These are phyloP conservation scores for Fusarium sp. DNA, from an alignment of 2,329 filamentous ascomycete species.

Conservation along the genomic window DNA sequence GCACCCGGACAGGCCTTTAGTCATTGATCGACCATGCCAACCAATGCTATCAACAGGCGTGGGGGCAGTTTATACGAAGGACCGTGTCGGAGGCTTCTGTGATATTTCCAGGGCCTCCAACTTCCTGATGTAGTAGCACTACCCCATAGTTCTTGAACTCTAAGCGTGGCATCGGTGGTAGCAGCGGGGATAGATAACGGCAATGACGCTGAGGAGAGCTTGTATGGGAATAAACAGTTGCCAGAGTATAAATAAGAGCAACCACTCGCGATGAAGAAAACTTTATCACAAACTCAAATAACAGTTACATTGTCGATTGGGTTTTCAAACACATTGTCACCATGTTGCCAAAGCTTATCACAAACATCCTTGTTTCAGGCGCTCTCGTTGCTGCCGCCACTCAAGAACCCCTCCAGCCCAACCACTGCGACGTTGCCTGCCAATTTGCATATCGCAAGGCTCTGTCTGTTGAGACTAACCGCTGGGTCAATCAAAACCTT, in stretches of 20 bases:
- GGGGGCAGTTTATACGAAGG: neutral
- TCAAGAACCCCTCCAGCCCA: neutral
- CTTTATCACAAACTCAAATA: neutral
- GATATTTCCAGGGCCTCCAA: neutral
- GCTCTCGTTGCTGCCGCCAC: neutral
- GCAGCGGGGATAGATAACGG: neutral
- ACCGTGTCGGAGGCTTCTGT: neutral
- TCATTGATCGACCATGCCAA: neutral
- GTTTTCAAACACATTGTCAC: too few relatives aligned
- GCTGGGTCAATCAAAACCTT: slow-evolving; percentile 11
- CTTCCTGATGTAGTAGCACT: neutral
- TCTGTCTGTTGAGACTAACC: neutral
- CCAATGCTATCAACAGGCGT: neutral
- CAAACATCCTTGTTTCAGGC: neutral
- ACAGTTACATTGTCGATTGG: neutral
- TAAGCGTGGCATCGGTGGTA: neutral
- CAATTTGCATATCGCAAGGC: neutral
- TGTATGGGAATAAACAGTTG: neutral
- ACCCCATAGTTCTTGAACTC: neutral
- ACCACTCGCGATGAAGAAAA: neutral
- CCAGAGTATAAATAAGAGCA: neutral
- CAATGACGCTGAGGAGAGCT: neutral
- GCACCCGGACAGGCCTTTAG: rapidly evolving
- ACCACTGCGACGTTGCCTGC: slow-evolving; percentile 5
- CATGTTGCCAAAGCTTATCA: neutral